Base-by-base conservation (phyloP, 2,329 filamentous ascomycete genomes). In the Bisporella sp. region DNA sequence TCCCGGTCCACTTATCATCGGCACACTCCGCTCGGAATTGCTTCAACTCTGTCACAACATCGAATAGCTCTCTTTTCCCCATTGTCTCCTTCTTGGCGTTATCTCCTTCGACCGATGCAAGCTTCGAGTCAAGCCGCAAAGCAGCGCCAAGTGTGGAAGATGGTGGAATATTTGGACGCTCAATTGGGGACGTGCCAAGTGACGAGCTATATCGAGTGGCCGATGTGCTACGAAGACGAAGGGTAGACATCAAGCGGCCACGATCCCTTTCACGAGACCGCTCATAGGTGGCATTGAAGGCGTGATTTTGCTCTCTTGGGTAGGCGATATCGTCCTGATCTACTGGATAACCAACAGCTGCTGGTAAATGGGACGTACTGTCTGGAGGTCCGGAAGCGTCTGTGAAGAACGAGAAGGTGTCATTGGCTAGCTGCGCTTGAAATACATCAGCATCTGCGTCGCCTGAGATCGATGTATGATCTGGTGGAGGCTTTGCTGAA, bases 341-440 rank as follows among this genome's bases (percentile, higher is more conserved):
- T 43, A 21, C 30, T 30, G 13, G 12, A 5, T 21, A 30, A 31
- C 31, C 30, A 2, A 21, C 35, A 13, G 35, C 35, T 39, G 35
- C 35, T 13, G 35, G 31, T 21, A 31, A 11, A 31, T 45, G 29
- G 31, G 13, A 29, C 13, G 43, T 9, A 11, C 11, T 11, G 9
- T 45, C 28, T 21, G 29, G 4, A 5, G 43, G 5, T 42, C 21
- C 21, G 8, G 8, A 30, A 30, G 12, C 9, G 7, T 46, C 48
- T 6, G 50, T 48, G 48, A 65, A 59, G 51, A 65, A 65, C 0
- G 60, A 63, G 47, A 64, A 65, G 45, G 64, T 61, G 0, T 49
- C 50, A 39, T 43, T 33, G 6, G 49, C 47, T n/a, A n/a, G n/a
- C 9, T 54, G 46, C 4, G 39, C 35, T 1, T 54, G 35, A 35